A percentile compares a stretch with the other conserved stretches of the same genome.
Evolutionary conservation across 2,329 filamentous ascomycete species (phyloP).

Genomic region (Curvularia lunata): DNA sequence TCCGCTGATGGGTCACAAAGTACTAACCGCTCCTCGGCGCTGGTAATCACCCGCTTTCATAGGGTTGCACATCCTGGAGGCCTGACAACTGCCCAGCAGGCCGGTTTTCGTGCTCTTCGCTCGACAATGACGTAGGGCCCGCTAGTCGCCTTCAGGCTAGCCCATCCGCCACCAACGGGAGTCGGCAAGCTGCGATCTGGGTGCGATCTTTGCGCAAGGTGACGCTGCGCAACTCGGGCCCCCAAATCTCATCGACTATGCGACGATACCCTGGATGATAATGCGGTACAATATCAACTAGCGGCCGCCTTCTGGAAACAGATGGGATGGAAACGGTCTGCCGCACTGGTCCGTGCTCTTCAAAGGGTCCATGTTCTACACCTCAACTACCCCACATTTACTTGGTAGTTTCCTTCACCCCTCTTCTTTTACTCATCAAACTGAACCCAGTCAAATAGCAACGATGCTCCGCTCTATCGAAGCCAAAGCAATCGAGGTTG

Average conservation of each 20-base stretch:
- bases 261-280: background rate
- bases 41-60: constrained; percentile 3
- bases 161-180: constrained; percentile 10
- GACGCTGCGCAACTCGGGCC: background rate
- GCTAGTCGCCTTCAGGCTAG: constrained; percentile 11
- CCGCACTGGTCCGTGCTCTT: background rate
- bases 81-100: background rate
- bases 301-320: background rate
- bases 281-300: background rate
- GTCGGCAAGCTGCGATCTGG: constrained; percentile 11
- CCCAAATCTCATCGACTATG: constrained; percentile 6
- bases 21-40: background rate
- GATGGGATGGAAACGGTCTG: background rate
- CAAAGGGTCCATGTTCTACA: background rate
- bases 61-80: background rate
- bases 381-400: background rate
- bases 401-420: background rate
- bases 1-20: constrained; percentile 4
- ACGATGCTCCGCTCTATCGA: background rate
- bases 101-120: constrained; percentile 12
- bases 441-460: background rate
- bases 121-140: constrained; percentile 11
- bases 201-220: constrained; percentile 11
- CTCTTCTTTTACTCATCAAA: background rate
- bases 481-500: constrained; percentile 3